Conservation (phyloP, 2,329 filamentous ascomycete genomes). For the Aurifilum marmelostoma region DNA sequence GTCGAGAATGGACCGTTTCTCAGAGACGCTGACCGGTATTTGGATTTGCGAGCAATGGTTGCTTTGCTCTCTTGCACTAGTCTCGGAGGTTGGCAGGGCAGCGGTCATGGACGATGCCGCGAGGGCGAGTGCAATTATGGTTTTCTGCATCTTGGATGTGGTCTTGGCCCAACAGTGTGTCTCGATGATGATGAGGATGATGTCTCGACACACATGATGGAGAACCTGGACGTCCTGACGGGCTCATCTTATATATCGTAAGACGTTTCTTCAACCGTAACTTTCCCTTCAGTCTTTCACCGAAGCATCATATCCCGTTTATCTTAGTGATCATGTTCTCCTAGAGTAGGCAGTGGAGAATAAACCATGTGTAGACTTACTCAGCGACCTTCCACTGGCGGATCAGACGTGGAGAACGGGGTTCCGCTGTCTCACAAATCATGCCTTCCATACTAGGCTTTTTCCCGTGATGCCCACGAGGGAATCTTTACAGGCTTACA, state of each 20-base stretch:
- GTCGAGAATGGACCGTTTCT: constrained; percentile 36
- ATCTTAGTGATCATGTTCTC: neutral
- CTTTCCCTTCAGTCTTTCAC: neutral
- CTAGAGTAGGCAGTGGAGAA: neutral
- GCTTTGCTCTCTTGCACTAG: neutral
- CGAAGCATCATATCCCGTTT: neutral
- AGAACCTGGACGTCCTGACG: too few species aligned
- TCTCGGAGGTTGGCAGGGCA: constrained; percentile 18
- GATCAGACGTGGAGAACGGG: neutral
- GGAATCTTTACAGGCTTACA: neutral
- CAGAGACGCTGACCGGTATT: constrained; percentile 36
- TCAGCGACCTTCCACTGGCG: constrained; percentile 4
- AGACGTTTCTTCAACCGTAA: neutral
- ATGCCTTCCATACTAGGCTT: neutral
- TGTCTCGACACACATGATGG: neutral
- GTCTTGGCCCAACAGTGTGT: neutral
- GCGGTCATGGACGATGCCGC: constrained; percentile 11
- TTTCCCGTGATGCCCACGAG: neutral
- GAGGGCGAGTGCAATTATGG: neutral
- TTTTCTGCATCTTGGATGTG: neutral
- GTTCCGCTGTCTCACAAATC: constrained; percentile 5
- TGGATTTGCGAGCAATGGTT: constrained; percentile 32
- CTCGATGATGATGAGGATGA: too few species aligned
- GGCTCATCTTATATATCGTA: neutral
- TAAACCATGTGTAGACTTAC: neutral